Percentiles rank a stretch among this genome's conserved stretches.
phyloP scores from a whole-genome alignment of 2,329 filamentous ascomycete species.

The Chaetomium olivaceum region DNA sequence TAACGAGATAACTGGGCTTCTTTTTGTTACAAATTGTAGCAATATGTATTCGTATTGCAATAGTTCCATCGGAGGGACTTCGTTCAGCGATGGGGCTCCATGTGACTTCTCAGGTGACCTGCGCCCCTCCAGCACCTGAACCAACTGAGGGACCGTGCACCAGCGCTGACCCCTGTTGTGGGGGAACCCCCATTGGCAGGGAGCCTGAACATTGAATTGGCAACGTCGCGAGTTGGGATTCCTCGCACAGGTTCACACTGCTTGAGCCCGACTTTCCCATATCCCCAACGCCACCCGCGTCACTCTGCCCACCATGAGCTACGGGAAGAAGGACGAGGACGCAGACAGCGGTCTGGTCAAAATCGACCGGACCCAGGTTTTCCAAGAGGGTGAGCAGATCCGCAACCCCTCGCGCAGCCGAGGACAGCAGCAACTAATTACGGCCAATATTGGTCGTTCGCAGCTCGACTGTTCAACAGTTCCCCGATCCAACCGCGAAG shows the following conservation, averaged over 20 bases:
- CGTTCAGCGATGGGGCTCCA: neutral
- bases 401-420: neutral
- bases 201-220: conserved; percentile 31
- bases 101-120: conserved; percentile 14
- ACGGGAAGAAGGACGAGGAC: conserved; percentile 99
- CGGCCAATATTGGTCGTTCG: conserved; percentile 18
- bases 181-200: conserved; percentile 24
- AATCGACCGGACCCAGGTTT: conserved; percentile 96
- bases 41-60: neutral
- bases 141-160: conserved; percentile 20
- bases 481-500: conserved; percentile 94
- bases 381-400: conserved; percentile 81
- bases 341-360: conserved; percentile 90
- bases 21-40: neutral
- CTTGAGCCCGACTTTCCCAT: conserved; percentile 28
- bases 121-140: neutral
- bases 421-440: conserved; percentile 23
- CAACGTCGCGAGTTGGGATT: conserved; percentile 37
- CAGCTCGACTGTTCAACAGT: conserved; percentile 96
- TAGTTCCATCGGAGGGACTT: too few species aligned
- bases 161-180: conserved; percentile 9
- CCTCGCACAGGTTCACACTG: conserved; percentile 22
- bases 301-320: conserved; percentile 71
- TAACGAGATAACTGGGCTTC: neutral
- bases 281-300: conserved; percentile 27